These are phyloP conservation scores for Paspalum vaginatum DNA, from an alignment of 176 grass and related monocot genomes.

Conservation along the genomic window DNA sequence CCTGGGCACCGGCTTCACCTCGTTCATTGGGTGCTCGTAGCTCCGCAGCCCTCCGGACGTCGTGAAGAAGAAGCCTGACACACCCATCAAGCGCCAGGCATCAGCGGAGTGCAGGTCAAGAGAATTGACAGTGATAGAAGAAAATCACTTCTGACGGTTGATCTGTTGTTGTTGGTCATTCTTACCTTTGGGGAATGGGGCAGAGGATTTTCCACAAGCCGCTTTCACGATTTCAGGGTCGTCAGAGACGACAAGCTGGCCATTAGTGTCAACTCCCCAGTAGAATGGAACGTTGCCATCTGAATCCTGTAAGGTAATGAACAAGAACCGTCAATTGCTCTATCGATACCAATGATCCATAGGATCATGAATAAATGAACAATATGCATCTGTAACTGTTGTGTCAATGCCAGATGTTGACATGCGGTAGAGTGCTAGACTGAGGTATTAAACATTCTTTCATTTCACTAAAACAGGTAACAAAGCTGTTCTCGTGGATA, in stretches of 20 bases:
- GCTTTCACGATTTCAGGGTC: constrained; percentile 58
- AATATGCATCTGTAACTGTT: neutral
- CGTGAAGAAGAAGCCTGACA: constrained; percentile 80
- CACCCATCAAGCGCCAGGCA: neutral
- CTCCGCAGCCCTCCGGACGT: constrained; percentile 68
- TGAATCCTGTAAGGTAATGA: constrained; percentile 45
- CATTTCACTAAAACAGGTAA: neutral
- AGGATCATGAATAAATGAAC: neutral
- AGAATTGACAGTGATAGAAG: neutral
- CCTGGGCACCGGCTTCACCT: constrained; percentile 72
- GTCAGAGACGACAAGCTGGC: constrained; percentile 62
- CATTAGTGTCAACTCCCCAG: constrained; percentile 62
- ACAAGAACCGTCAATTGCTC: neutral
- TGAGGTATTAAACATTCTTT: neutral
- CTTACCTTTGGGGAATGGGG: constrained; percentile 75
- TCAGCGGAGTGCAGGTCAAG: neutral
- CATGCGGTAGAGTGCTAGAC: neutral
- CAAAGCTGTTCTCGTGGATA: neutral
- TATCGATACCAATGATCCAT: neutral
- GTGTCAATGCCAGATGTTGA: neutral
- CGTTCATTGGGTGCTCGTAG: constrained; percentile 81
- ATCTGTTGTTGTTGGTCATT: neutral
- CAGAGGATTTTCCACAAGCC: constrained; percentile 64
- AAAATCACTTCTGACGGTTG: neutral
- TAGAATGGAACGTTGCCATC: constrained; percentile 65